phyloP scores from a whole-genome alignment of 805 yeast species.

The Cyberlindnera veronae region DNA sequence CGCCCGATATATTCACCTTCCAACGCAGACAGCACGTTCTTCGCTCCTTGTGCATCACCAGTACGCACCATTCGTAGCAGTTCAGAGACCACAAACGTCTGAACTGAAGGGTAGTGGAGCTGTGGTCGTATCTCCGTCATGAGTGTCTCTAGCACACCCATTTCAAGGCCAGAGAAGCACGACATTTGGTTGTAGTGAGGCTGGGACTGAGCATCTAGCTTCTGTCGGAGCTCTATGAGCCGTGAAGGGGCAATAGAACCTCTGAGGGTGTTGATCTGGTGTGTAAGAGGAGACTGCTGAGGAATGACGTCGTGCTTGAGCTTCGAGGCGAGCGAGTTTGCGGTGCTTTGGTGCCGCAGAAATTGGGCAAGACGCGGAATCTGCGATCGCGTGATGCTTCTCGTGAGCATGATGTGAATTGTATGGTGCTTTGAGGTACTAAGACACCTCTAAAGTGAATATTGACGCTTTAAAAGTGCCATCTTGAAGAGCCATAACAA shows the following conservation, averaged over 20 bases:
- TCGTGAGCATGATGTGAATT: no score
- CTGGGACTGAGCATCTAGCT: neutral
- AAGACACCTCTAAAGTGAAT: no score
- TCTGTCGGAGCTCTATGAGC: neutral
- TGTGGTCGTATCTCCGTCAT: slow-evolving; percentile 1
- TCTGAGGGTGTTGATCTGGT: neutral
- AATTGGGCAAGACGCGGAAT: no score
- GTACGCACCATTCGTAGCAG: slow-evolving; percentile 6
- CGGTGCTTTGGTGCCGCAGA: slow-evolving; percentile 6
- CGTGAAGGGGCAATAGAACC: neutral
- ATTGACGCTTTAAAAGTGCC: no score
- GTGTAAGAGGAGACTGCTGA: slow-evolving; percentile 4
- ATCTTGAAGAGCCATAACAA: no score
- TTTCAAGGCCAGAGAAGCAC: slow-evolving; percentile 3
- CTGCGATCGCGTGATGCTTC: no score
- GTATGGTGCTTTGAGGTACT: no score
- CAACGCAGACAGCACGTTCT: neutral
- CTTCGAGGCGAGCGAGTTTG: slow-evolving; percentile 3
- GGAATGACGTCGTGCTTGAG: slow-evolving; percentile 6
- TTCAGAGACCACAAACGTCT: slow-evolving; percentile 9
- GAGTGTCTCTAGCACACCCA: neutral
- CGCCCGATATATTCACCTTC: slow-evolving; percentile 5
- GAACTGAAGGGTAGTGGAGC: neutral
- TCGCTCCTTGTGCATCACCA: slow-evolving; percentile 4
- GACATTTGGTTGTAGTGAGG: slow-evolving; percentile 4